Percentiles rank a stretch among this genome's conserved stretches.
These are phyloP conservation scores for Acanthamoeba royreba DNA, from an alignment of 208 protist species.

Conservation along the genomic window DNA sequence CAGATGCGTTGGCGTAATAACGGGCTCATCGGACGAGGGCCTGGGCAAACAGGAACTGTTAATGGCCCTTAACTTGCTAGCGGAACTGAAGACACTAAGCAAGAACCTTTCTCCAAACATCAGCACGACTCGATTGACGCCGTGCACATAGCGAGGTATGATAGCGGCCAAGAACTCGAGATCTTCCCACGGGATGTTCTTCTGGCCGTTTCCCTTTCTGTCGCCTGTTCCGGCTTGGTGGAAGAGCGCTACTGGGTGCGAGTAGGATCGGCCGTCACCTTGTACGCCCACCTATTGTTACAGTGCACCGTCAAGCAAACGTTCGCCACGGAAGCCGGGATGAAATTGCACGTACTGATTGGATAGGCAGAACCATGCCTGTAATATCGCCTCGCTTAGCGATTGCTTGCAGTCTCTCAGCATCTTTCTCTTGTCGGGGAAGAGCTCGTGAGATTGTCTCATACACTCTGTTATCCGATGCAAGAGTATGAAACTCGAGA, in stretches of 20 bases:
- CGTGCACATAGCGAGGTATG: slow-evolving; percentile 87
- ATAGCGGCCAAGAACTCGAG: slow-evolving; percentile 82
- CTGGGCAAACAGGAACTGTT: background rate
- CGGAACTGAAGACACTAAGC: background rate
- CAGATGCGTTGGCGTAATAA: slow-evolving; percentile 84
- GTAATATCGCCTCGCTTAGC: background rate
- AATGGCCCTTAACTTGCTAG: background rate
- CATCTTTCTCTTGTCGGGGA: background rate
- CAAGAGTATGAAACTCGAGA: background rate
- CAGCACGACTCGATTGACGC: slow-evolving; percentile 92
- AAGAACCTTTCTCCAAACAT: slow-evolving; percentile 80
- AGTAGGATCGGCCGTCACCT: slow-evolving; percentile 96
- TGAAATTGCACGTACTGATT: background rate
- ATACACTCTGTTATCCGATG: background rate
- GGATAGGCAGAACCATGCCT: background rate
- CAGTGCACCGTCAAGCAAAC: slow-evolving; percentile 57
- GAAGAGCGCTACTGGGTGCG: slow-evolving; percentile 87
- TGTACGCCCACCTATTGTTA: slow-evolving; percentile 94
- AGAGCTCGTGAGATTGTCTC: background rate
- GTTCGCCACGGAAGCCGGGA: background rate
- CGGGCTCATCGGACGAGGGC: background rate
- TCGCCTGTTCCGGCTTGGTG: slow-evolving; percentile 63
- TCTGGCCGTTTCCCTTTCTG: background rate
- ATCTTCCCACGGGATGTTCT: slow-evolving; percentile 71
- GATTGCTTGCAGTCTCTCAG: background rate